These are phyloP conservation scores for Azolla pinnata DNA, from an alignment of 75 land plant species.

Conservation along the genomic window DNA sequence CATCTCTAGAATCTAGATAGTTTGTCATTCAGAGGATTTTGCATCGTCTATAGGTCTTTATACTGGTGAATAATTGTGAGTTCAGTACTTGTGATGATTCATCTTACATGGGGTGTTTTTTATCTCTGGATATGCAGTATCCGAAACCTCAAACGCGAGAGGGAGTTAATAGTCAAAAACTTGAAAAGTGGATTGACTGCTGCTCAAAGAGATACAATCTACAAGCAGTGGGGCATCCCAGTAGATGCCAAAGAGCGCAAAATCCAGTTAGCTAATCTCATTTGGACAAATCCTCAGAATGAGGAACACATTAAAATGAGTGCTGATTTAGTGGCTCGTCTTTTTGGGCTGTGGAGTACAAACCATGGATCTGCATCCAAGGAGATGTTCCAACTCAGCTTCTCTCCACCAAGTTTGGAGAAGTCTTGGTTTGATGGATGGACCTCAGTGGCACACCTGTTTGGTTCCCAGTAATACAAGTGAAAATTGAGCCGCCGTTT, in stretches of 20 bases:
- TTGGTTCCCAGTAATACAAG: conserved; percentile 8
- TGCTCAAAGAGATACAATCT: conserved; percentile 39
- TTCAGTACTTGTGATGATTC: too few species aligned
- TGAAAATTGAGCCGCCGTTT: too few species aligned
- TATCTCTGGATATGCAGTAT: conserved; percentile 32
- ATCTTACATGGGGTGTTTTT: too few species aligned
- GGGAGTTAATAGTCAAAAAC: conserved; percentile 49
- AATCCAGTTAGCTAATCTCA: conserved; percentile 31
- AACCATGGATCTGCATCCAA: conserved; percentile 17
- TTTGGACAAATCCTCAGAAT: conserved; percentile 55
- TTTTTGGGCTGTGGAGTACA: conserved; percentile 45
- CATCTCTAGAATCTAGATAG: too few species aligned
- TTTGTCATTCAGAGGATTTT: too few species aligned
- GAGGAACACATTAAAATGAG: conserved; percentile 48
- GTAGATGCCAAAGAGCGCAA: conserved; percentile 47
- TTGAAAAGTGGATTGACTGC: conserved; percentile 38
- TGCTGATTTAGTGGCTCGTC: conserved; percentile 43
- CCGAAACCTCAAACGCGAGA: conserved; percentile 47
- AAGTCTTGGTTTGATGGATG: conserved; percentile 59
- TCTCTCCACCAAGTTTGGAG: conserved; percentile 39
- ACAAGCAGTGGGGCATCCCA: conserved; percentile 45
- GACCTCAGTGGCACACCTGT: conserved; percentile 51
- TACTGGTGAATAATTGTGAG: too few species aligned
- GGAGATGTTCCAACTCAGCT: conserved; percentile 80
- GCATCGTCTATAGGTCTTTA: too few species aligned